Percentiles rank a stretch among this genome's conserved stretches.
Evolutionary conservation across 2,329 filamentous ascomycete genomes (phyloP).

Genomic region (Fusarium nodosum): DNA sequence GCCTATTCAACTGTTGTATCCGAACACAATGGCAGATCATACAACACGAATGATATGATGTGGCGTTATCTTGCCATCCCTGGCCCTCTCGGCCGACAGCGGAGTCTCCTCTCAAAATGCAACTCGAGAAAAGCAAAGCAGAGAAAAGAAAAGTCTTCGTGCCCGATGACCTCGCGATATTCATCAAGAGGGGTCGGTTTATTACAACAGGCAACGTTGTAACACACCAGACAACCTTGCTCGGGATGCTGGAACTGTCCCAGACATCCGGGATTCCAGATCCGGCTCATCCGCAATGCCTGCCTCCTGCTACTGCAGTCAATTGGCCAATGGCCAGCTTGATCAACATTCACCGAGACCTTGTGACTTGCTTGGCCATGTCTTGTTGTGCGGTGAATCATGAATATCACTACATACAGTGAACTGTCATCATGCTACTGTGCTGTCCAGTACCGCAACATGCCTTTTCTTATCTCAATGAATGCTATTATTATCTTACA

Average conservation of each 20-base stretch:
- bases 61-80: conserved; percentile 33
- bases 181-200: conserved; percentile 41
- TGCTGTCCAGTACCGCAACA: neutral
- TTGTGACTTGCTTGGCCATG: conserved; percentile 24
- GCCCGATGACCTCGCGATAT: conserved; percentile 48
- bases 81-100: conserved; percentile 23
- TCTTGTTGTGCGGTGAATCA: conserved; percentile 34
- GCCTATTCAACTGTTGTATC: conserved; percentile 11
- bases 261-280: conserved; percentile 49
- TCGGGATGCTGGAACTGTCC: conserved; percentile 41
- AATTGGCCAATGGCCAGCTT: conserved; percentile 44
- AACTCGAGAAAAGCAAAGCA: conserved; percentile 22
- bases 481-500: conserved; percentile 26
- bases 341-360: conserved; percentile 40
- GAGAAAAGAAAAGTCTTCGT: conserved; percentile 26
- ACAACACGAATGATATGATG: conserved; percentile 40
- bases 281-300: conserved; percentile 45
- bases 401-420: neutral
- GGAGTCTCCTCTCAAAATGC: conserved; percentile 22
- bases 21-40: neutral
- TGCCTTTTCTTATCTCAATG: neutral
- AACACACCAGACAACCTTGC: conserved; percentile 14
- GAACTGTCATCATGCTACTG: conserved; percentile 10
- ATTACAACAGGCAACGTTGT: conserved; percentile 24
- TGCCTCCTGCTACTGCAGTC: conserved; percentile 1